These are phyloP conservation scores for Alternaria arbusti DNA, from an alignment of 2,329 filamentous ascomycete genomes.

Conservation along the genomic window DNA sequence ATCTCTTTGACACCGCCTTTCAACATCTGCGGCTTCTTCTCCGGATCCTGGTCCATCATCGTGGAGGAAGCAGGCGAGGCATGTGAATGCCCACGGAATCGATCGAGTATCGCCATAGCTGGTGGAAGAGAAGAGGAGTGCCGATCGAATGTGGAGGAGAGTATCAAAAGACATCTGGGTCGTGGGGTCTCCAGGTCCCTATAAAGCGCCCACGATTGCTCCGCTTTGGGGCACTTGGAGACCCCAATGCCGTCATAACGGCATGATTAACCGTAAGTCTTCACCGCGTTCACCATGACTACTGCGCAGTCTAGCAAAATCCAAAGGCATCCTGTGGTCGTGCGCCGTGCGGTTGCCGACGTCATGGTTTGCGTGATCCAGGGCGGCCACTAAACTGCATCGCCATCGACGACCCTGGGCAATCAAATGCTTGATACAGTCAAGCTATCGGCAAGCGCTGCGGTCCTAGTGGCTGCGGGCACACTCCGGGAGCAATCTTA, in stretches of 20 bases:
- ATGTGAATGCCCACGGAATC: conserved; percentile 19
- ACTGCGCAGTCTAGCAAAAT: not conserved
- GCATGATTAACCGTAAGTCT: not conserved
- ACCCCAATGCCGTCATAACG: conserved; percentile 13
- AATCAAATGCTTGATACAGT: conserved; percentile 10
- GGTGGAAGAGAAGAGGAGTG: not conserved
- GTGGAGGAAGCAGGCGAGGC: conserved; percentile 32
- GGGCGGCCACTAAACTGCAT: not conserved
- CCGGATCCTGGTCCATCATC: conserved; percentile 24
- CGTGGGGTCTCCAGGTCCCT: conserved; percentile 5
- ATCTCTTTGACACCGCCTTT: conserved; percentile 32
- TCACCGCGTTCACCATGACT: not conserved
- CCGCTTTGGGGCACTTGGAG: not conserved
- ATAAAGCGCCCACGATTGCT: conserved; percentile 8
- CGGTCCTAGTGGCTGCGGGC: conserved; percentile 8
- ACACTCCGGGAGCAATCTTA: conserved; percentile 1
- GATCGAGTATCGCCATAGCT: conserved; percentile 31
- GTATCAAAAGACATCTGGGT: not conserved
- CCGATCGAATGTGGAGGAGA: not conserved
- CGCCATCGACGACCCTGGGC: not conserved
- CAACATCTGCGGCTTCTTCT: conserved; percentile 38
- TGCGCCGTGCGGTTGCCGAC: not conserved
- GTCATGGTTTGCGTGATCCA: conserved; percentile 7
- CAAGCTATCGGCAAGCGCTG: conserved; percentile 2
- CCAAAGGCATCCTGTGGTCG: not conserved